Evolutionary conservation across 495 filamentous ascomycete genomes (phyloP).

Genomic region (Neurospora sp.): DNA sequence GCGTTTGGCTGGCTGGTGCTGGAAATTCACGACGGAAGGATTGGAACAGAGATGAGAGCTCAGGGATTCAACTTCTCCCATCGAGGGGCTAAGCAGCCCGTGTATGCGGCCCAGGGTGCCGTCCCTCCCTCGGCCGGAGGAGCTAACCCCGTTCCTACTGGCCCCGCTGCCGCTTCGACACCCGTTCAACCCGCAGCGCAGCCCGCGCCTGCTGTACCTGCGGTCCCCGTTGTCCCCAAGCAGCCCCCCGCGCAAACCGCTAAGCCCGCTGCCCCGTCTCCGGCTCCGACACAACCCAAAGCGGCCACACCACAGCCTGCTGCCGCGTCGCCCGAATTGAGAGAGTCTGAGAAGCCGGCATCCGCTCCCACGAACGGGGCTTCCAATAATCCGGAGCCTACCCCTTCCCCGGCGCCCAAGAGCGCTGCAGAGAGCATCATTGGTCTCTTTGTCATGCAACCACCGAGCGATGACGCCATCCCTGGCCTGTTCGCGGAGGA

Average conservation of each 20-base stretch:
- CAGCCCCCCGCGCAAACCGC: constrained; percentile 23
- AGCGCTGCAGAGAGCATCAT: constrained; percentile 43
- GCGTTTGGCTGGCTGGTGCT: constrained; percentile 94
- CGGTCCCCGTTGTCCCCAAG: constrained; percentile 9
- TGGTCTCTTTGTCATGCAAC: constrained; percentile 75
- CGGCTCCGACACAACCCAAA: constrained; percentile 38
- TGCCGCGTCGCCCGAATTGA: constrained; percentile 29
- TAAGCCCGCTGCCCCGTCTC: constrained; percentile 27
- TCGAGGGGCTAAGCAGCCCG: constrained; percentile 53
- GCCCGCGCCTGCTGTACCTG: constrained; percentile 18
- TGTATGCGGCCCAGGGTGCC: constrained; percentile 24
- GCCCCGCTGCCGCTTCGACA: constrained; percentile 23
- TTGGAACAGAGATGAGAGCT: constrained; percentile 95
- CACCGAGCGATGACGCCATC: constrained; percentile 65
- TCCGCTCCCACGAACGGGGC: constrained; percentile 38
- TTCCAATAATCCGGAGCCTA: constrained; percentile 37
- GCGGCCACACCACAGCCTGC: constrained; percentile 41
- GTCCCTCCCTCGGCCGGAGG: constrained; percentile 20
- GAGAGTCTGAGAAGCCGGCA: constrained; percentile 38
- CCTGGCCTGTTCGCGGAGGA: constrained; percentile 72
- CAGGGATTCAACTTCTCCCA: constrained; percentile 99
- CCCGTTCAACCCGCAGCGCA: constrained; percentile 8
- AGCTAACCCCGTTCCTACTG: constrained; percentile 22
- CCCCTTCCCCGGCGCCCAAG: constrained; percentile 35
- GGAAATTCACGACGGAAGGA: constrained; percentile 86